A percentile compares a stretch with the other conserved stretches of the same genome.
Evolutionary conservation across 2,329 filamentous ascomycete genomes (phyloP).

Genomic region (Penicillium crustosum): DNA sequence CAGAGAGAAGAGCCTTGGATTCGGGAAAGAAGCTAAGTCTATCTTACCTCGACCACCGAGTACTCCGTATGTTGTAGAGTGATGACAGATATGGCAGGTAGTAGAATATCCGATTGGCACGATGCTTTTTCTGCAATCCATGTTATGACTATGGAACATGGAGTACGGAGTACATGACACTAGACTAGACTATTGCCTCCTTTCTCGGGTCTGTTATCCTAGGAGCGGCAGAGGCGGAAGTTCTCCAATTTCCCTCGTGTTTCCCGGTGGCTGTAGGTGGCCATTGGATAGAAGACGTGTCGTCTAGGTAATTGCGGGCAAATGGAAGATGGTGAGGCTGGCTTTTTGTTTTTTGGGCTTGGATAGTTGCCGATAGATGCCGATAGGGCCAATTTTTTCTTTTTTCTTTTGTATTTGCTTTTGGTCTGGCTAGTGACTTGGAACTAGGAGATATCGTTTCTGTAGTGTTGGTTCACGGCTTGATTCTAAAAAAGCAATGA

Average conservation of each 20-base stretch:
- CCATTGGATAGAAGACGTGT: neutral
- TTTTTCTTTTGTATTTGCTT: slow-evolving; percentile 1
- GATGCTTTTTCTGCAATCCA: neutral
- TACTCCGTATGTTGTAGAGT: neutral
- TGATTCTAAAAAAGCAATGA: neutral
- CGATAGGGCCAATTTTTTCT: neutral
- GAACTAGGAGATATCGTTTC: neutral
- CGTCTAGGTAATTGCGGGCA: neutral
- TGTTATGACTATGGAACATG: neutral
- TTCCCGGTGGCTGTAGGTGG: neutral
- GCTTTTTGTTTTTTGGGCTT: neutral
- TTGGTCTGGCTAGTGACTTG: neutral
- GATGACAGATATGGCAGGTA: neutral
- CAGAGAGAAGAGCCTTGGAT: neutral
- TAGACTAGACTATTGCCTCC: neutral
- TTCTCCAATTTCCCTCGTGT: neutral
- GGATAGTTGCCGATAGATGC: neutral
- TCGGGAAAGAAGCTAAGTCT: neutral
- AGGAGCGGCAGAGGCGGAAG: neutral
- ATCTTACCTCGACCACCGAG: neutral
- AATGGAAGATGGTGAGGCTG: neutral
- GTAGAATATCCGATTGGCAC: neutral
- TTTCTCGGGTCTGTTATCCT: neutral
- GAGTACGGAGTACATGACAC: neutral
- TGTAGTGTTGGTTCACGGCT: neutral